Evolutionary conservation across 1,284 basidiomycete genomes (phyloP).

Genomic region (Rhodotorula sp.): DNA sequence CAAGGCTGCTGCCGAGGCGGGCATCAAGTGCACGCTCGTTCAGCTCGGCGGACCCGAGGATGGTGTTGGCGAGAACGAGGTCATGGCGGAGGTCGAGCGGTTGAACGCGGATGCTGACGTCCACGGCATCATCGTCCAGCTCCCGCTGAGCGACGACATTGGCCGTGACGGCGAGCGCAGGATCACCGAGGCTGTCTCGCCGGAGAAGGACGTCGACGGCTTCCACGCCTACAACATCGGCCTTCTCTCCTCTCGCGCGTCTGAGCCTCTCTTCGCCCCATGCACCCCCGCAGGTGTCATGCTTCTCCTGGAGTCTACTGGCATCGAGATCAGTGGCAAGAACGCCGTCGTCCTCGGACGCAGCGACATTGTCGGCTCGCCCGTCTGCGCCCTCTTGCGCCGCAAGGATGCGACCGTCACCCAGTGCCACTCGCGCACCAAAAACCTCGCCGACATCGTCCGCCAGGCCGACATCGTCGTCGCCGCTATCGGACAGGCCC

Average conservation of each 20-base stretch:
- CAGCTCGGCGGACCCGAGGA: conserved; percentile 44
- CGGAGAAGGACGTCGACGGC: conserved; percentile 95
- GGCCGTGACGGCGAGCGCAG: conserved; percentile 78
- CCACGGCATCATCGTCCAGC: conserved; percentile 91
- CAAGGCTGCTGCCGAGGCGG: conserved; percentile 92
- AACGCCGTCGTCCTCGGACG: conserved; percentile 92
- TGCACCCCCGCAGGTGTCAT: conserved; percentile 96
- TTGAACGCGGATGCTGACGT: conserved; percentile 81
- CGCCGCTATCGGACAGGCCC: conserved; percentile 86
- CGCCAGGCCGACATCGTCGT: conserved; percentile 87
- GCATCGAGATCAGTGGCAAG: conserved; percentile 69
- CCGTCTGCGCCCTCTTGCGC: conserved; percentile 85
- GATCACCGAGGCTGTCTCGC: conserved; percentile 91
- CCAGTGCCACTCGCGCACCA: conserved; percentile 90
- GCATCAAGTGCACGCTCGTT: conserved; percentile 84
- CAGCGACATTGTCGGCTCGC: conserved; percentile 96
- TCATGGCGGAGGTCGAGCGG: conserved; percentile 72
- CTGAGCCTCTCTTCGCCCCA: conserved; percentile 84
- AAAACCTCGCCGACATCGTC: conserved; percentile 75
- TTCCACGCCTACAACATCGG: conserved; percentile 99
- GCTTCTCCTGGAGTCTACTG: conserved; percentile 80
- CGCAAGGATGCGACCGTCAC: conserved; percentile 94
- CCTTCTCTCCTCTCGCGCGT: conserved; percentile 84
- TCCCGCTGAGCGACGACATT: conserved; percentile 88
- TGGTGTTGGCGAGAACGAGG: conserved; percentile 67